A percentile compares a stretch with the other conserved stretches of the same genome.
phyloP scores from a whole-genome alignment of 306 rosid species.

The Myrica gale region DNA sequence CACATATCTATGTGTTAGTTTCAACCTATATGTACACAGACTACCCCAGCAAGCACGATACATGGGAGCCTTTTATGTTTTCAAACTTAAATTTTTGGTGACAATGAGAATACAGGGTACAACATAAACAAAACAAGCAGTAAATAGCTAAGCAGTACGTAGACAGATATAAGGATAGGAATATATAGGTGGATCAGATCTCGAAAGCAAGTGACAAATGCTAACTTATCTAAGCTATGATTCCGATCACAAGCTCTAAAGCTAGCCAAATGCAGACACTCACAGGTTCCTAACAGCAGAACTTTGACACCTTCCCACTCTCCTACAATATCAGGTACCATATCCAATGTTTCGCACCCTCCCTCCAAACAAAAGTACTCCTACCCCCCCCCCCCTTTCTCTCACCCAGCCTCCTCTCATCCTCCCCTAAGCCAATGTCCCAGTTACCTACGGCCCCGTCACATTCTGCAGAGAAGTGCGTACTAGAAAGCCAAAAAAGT shows the following conservation, averaged over 20 bases:
- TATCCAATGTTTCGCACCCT: neutral
- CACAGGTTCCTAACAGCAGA: neutral
- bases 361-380: neutral
- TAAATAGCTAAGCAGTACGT: neutral
- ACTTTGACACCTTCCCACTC: neutral
- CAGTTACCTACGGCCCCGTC: neutral
- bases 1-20: constrained; percentile 29
- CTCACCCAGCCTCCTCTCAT: too few relatives aligned
- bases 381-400: neutral
- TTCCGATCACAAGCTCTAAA: neutral
- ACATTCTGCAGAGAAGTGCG: neutral
- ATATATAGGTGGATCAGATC: neutral
- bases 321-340: neutral
- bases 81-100: neutral
- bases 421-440: neutral
- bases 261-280: neutral
- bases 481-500: neutral
- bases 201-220: neutral
- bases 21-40: neutral
- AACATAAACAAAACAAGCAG: neutral
- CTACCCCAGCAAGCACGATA: neutral
- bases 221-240: neutral
- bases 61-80: neutral
- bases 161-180: neutral
- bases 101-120: neutral